Percentiles rank a stretch among this genome's conserved stretches.
phyloP scores from a whole-genome alignment of 192 early-diverging fungal species.

The Geranomyces michiganensis region DNA sequence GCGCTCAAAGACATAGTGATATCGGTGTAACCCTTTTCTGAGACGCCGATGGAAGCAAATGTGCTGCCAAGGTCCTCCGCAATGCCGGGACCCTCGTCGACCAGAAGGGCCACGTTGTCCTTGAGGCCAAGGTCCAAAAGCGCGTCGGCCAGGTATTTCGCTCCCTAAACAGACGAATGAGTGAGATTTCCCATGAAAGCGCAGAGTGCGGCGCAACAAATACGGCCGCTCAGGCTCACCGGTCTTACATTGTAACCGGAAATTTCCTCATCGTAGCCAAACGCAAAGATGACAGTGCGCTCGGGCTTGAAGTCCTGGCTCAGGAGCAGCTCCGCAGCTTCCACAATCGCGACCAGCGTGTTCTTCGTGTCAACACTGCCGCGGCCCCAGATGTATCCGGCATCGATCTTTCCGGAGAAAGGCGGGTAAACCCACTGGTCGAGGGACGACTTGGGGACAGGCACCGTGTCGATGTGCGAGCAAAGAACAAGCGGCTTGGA shows the following conservation, averaged over 20 bases:
- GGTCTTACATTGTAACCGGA: slow-evolving; percentile 27
- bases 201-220: too few species aligned
- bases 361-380: slow-evolving; percentile 39
- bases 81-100: slow-evolving; percentile 46
- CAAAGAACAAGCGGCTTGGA: slow-evolving; percentile 36
- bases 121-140: slow-evolving; percentile 10
- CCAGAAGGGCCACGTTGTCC: slow-evolving; percentile 35
- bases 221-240: background rate
- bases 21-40: slow-evolving; percentile 45
- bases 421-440: slow-evolving; percentile 43
- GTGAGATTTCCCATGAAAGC: too few species aligned
- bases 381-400: slow-evolving; percentile 42
- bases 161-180: too few species aligned
- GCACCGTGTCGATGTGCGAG: slow-evolving; percentile 43
- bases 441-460: slow-evolving; percentile 27
- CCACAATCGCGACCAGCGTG: slow-evolving; percentile 32
- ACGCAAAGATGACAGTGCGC: slow-evolving; percentile 38
- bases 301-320: slow-evolving; percentile 25
- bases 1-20: slow-evolving; percentile 31
- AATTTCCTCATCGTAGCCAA: slow-evolving; percentile 52
- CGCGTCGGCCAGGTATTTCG: slow-evolving; percentile 18
- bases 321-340: slow-evolving; percentile 41
- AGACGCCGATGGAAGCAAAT: slow-evolving; percentile 32
- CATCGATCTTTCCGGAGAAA: slow-evolving; percentile 34
- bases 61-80: slow-evolving; percentile 4